Conservation (phyloP, 768 basidiomycete species). For the Tulasnella sp. region DNA sequence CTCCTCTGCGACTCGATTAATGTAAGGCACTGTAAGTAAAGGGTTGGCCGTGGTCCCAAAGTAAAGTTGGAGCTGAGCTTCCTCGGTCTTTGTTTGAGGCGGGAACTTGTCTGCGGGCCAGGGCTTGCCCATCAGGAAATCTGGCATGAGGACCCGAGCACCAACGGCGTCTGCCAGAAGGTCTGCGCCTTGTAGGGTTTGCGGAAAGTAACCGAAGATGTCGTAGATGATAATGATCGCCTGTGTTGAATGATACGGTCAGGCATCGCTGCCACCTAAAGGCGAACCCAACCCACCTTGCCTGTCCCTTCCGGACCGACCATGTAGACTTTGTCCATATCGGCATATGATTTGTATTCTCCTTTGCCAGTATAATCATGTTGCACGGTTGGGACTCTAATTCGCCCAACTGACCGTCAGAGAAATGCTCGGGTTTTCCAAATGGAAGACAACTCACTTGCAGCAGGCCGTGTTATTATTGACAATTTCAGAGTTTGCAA, state of each 20-base stretch:
- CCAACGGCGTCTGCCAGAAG: constrained; percentile 52
- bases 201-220: constrained; percentile 64
- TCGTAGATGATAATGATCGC: constrained; percentile 58
- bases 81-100: constrained; percentile 51
- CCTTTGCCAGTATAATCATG: constrained; percentile 54
- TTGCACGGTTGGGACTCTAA: constrained; percentile 48
- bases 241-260: not conserved
- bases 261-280: not conserved
- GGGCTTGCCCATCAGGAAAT: constrained; percentile 55
- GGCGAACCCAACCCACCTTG: constrained; percentile 30
- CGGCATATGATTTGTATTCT: constrained; percentile 44
- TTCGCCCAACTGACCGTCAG: not conserved
- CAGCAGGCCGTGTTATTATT: constrained; percentile 14
- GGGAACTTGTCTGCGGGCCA: constrained; percentile 52
- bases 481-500: not conserved
- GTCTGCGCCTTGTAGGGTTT: constrained; percentile 63
- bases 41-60: constrained; percentile 53
- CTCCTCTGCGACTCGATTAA: constrained; percentile 42
- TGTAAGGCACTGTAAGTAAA: constrained; percentile 40
- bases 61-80: constrained; percentile 52
- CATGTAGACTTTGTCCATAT: constrained; percentile 42
- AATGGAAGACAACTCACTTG: not conserved
- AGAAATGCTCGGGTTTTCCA: not conserved
- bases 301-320: constrained; percentile 45
- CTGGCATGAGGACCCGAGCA: constrained; percentile 61